phyloP scores from a whole-genome alignment of 2,329 filamentous ascomycete species.

The Ophiostoma australiae region DNA sequence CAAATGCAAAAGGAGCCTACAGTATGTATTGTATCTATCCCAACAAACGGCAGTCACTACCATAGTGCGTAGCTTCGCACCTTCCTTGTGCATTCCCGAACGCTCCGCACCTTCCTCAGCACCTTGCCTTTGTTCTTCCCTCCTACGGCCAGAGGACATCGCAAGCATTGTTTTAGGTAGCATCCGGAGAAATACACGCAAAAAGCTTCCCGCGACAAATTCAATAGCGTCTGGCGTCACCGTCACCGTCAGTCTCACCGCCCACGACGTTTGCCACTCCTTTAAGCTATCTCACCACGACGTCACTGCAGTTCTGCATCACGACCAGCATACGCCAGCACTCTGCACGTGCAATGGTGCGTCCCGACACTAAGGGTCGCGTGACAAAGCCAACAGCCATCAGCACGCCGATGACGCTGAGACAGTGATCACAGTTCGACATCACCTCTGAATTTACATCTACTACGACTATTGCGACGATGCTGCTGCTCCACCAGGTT shows the following conservation, averaged over 20 bases:
- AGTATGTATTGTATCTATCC: neutral
- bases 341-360: constrained; percentile 20
- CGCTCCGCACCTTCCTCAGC: neutral
- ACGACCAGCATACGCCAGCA: neutral
- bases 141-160: neutral
- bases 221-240: neutral
- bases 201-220: neutral
- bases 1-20: constrained; percentile 1
- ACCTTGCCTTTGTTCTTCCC: neutral
- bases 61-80: constrained; percentile 6
- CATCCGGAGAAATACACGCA: neutral
- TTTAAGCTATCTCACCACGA: neutral
- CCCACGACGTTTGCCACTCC: neutral
- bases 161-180: neutral
- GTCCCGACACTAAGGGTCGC: constrained; percentile 18
- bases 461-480: constrained; percentile 38
- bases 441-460: neutral
- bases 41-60: constrained; percentile 11
- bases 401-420: constrained; percentile 12
- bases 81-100: neutral
- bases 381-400: constrained; percentile 20
- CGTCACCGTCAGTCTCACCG: neutral
- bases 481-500: constrained; percentile 87
- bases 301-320: constrained; percentile 10
- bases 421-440: neutral